Evolutionary conservation across 371 early-diverging fungal species (phyloP), one percentile per base, ranked within the genome.

Genomic region (Syncephalis plumigaleata): DNA sequence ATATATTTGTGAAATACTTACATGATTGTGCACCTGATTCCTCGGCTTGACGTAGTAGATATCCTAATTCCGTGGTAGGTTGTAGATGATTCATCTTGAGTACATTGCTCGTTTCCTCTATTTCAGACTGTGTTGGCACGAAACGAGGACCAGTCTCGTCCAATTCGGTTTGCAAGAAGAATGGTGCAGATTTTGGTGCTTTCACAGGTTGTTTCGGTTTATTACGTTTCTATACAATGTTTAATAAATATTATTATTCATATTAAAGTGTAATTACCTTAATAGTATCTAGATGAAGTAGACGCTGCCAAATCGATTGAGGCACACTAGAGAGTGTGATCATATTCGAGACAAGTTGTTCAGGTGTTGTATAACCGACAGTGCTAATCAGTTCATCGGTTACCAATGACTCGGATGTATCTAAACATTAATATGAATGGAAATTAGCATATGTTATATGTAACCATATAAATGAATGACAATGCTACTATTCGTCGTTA

Each of bases 181-280:
- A 95, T 13, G 94, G 92, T 15, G 90, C 87, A 45, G 73, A 68
- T 56, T 87, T 92, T 22, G 89, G 86, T 16, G 71, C 73, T 54
- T 89, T 88, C 15, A 90, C 87, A 17, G 89, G 74, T 56, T 81
- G 78, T 48, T 69, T 79, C 18, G 95, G 88, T 58, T 84, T 85
- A 63, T 91, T 94, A 45, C 97, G 83, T 61, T 85, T 71, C 76
- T 31, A 31, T 7, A 31, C 11, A 31, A 31, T 79, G 52, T 36
- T 27, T 13, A 42, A 22, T 36, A 23, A 27, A 39, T 44, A 26
- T 50, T 51, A 26, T 18, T 16, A 36, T 36, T 26, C 37, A 26
- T 44, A 15, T 23, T 23, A 38, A 56, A 72, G 75, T 66, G 11
- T 31, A 31, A 7, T 31, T 31, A 31, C 31, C 11, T 93, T 91